Percentiles rank a stretch among this genome's conserved stretches.
Evolutionary conservation across 495 filamentous ascomycete species (phyloP).

Genomic region (Hyaloscypha hepaticicola): DNA sequence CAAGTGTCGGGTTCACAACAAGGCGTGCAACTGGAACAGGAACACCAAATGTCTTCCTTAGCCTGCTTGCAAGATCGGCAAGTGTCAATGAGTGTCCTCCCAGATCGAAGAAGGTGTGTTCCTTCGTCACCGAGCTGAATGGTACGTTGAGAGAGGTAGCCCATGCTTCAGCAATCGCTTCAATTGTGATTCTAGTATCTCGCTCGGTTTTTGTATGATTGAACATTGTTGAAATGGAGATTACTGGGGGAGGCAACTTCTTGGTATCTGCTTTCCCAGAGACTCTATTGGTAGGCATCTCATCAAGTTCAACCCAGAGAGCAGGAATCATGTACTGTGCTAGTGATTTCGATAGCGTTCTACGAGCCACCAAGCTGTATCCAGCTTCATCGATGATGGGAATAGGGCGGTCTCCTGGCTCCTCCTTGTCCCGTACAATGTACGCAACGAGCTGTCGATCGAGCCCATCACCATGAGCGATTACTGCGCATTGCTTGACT

Average conservation of each 20-base stretch:
- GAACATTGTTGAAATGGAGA: conserved; percentile 35
- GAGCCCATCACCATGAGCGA: conserved; percentile 63
- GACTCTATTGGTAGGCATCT: conserved; percentile 62
- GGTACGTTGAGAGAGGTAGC: conserved; percentile 57
- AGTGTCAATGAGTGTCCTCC: conserved; percentile 71
- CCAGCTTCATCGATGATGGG: conserved; percentile 59
- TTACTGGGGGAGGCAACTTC: conserved; percentile 53
- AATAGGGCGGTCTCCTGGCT: conserved; percentile 47
- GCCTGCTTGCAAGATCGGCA: conserved; percentile 58
- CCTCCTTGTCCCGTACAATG: conserved; percentile 57
- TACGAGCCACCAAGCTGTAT: conserved; percentile 56
- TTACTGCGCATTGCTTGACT: conserved; percentile 57
- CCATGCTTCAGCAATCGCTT: conserved; percentile 60
- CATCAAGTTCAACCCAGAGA: conserved; percentile 60
- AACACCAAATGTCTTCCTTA: conserved; percentile 60
- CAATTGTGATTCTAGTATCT: conserved; percentile 44
- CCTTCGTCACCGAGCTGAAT: conserved; percentile 50
- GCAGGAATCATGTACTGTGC: conserved; percentile 72
- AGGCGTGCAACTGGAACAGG: conserved; percentile 60
- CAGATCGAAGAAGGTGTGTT: conserved; percentile 67
- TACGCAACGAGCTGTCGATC: conserved; percentile 68
- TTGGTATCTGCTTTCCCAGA: conserved; percentile 69
- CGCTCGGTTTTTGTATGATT: conserved; percentile 23
- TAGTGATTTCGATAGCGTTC: conserved; percentile 53
- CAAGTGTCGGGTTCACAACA: conserved; percentile 59